Conservation (phyloP, 768 basidiomycete genomes). For the Trametes sanguinea region DNA sequence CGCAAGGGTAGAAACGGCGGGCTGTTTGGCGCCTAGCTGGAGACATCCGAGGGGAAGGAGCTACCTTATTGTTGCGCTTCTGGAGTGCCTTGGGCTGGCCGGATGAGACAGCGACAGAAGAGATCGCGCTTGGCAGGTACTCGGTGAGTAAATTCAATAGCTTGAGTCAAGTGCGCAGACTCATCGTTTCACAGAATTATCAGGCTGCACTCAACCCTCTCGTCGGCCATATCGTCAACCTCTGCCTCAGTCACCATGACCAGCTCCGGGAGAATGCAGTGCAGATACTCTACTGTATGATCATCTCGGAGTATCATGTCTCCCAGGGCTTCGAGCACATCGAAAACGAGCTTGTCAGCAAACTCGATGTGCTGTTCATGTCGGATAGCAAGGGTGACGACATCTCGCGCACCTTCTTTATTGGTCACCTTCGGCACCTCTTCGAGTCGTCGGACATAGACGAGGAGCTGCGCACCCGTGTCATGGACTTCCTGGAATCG, state of each 20-base stretch:
- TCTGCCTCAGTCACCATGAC: slow-evolving; percentile 95
- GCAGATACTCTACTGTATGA: slow-evolving; percentile 93
- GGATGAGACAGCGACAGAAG: slow-evolving; percentile 52
- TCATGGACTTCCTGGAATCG: slow-evolving; percentile 82
- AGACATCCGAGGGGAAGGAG: slow-evolving; percentile 92
- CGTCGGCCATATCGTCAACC: slow-evolving; percentile 86
- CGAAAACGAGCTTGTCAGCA: slow-evolving; percentile 89
- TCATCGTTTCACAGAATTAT: slow-evolving; percentile 58
- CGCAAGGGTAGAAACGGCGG: slow-evolving; percentile 71
- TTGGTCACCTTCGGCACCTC: slow-evolving; percentile 84
- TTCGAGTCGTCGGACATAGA: slow-evolving; percentile 86
- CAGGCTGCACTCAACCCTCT: slow-evolving; percentile 81
- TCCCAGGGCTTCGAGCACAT: slow-evolving; percentile 85
- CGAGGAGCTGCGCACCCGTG: slow-evolving; percentile 72
- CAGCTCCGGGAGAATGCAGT: slow-evolving; percentile 88
- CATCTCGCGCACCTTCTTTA: slow-evolving; percentile 90
- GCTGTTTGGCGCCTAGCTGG: slow-evolving; percentile 96
- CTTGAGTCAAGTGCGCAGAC: not conserved
- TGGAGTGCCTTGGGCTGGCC: slow-evolving; percentile 89
- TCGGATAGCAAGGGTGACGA: slow-evolving; percentile 90
- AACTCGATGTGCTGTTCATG: slow-evolving; percentile 91
- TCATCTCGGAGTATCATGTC: slow-evolving; percentile 87
- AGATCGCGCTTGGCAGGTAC: slow-evolving; percentile 36
- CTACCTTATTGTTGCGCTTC: slow-evolving; percentile 70
- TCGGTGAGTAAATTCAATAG: slow-evolving; percentile 52